A percentile compares a stretch with the other conserved stretches of the same genome.
Conservation (phyloP, 345 rosid species). For the Litchi chinensis region DNA sequence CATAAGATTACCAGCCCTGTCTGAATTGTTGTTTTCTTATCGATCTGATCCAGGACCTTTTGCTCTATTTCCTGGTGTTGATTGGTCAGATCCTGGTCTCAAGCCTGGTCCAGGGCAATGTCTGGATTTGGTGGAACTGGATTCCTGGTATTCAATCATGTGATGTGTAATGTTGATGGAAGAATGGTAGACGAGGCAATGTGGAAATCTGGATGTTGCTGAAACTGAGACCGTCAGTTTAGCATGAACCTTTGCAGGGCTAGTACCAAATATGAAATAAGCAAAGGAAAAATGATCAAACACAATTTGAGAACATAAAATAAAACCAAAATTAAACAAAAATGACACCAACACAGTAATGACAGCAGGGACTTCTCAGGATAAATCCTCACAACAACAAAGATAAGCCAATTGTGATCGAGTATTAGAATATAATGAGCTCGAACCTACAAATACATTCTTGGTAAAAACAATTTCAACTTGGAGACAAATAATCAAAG, state of each 20-base stretch:
- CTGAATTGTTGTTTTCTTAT: slow-evolving; percentile 31
- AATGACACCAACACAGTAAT: neutral
- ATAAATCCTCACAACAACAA: neutral
- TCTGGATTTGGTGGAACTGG: slow-evolving; percentile 48
- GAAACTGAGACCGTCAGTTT: slow-evolving; percentile 75
- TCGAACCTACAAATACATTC: neutral
- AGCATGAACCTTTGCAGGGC: slow-evolving; percentile 90
- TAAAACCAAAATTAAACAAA: neutral
- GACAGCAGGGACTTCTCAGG: neutral
- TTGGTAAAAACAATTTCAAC: neutral
- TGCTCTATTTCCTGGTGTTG: slow-evolving; percentile 30
- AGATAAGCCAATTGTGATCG: neutral
- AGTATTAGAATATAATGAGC: neutral
- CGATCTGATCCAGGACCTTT: slow-evolving; percentile 36
- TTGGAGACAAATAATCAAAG: neutral
- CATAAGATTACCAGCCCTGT: slow-evolving; percentile 38
- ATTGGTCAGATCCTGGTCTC: slow-evolving; percentile 55
- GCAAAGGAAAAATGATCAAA: neutral
- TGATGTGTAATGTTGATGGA: slow-evolving; percentile 95
- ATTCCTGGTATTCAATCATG: slow-evolving; percentile 75
- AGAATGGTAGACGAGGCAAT: slow-evolving; percentile 94
- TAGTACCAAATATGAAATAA: slow-evolving; percentile 60
- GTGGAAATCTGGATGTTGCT: slow-evolving; percentile 90
- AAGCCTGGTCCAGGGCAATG: slow-evolving; percentile 41
- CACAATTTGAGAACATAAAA: too few species aligned